These are phyloP conservation scores for Aspergillus amoenus DNA, from an alignment of 2,329 filamentous ascomycete species.

Conservation along the genomic window DNA sequence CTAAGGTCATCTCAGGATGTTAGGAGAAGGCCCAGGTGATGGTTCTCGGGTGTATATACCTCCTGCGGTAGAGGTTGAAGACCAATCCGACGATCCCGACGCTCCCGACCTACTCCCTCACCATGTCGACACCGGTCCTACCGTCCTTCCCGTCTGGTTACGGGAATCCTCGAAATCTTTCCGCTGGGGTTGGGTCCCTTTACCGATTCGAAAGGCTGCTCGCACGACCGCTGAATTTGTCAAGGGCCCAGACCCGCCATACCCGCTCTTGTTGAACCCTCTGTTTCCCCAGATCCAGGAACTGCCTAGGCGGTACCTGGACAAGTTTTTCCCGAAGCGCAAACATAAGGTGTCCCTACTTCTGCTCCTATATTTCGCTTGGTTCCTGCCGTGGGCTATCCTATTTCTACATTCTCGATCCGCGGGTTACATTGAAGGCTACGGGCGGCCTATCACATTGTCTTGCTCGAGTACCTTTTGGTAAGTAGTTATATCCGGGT, in stretches of 20 bases:
- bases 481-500: constrained; percentile 24
- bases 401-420: constrained; percentile 47
- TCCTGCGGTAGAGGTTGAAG: constrained; percentile 36
- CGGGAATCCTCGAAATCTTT: constrained; percentile 49
- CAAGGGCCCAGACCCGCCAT: constrained; percentile 49
- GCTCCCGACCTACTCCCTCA: constrained; percentile 33
- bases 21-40: constrained; percentile 32
- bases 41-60: constrained; percentile 34
- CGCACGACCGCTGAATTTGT: constrained; percentile 47
- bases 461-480: constrained; percentile 49
- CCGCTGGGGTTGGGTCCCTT: constrained; percentile 49
- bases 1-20: constrained; percentile 23
- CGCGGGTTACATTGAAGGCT: constrained; percentile 50
- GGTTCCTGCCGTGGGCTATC: constrained; percentile 49
- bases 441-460: constrained; percentile 46
- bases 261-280: constrained; percentile 46
- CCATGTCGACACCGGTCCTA: constrained; percentile 26
- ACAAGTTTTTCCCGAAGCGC: constrained; percentile 46
- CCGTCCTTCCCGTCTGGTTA: constrained; percentile 46
- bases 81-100: constrained; percentile 33
- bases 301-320: constrained; percentile 44
- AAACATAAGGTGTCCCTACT: constrained; percentile 47
- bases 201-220: constrained; percentile 45
- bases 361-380: constrained; percentile 43
- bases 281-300: constrained; percentile 49